Evolutionary conservation across 805 yeast genomes (phyloP), one percentile per base, ranked within the genome.

Genomic region (Starmerella apicola): DNA sequence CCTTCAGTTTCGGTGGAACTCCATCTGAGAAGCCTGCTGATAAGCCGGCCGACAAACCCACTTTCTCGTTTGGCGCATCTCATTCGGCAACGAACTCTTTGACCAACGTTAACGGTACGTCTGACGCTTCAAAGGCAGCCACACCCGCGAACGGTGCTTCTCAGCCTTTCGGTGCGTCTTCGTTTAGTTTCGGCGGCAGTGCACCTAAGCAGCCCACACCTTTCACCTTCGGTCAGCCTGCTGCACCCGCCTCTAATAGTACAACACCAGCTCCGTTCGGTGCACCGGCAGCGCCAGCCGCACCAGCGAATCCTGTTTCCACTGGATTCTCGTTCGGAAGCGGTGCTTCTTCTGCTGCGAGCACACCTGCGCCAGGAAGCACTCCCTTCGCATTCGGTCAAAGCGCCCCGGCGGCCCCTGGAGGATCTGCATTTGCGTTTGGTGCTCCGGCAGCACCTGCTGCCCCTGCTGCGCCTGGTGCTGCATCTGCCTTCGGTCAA

Each of bases 1-100:
- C 39, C 13, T 43, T 36, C 35, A 24, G 27, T 13, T 43, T 42
- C 23, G 45, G 44, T 13, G 34, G 33, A 21, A 40, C 41, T 17
- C 27, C 28, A n/a, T 10, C 36, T 5, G 32, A 23, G 6, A 19
- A 13, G 20, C 24, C 39, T 15, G 34, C 17, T 10, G 29, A 16
- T 9, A 31, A 33, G 37, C 44, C 44, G 9, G 16, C 19, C 7
- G 29, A 16, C 7, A 31, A 33, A 34, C 44, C 44, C 12, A 15
- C 19, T 15, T 38, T 38, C 36, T 32, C 20, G 15, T 38, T 38
- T 23, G 30, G 30, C 30, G n/a, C n/a, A n/a, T n/a, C n/a, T n/a
- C n/a, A n/a, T n/a, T n/a, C n/a, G n/a, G n/a, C n/a, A n/a, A n/a
- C n/a, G n/a, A n/a, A n/a, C n/a, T n/a, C n/a, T n/a, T n/a, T n/a